phyloP scores from a whole-genome alignment of 1,284 basidiomycete species.

The Irpex sp. region DNA sequence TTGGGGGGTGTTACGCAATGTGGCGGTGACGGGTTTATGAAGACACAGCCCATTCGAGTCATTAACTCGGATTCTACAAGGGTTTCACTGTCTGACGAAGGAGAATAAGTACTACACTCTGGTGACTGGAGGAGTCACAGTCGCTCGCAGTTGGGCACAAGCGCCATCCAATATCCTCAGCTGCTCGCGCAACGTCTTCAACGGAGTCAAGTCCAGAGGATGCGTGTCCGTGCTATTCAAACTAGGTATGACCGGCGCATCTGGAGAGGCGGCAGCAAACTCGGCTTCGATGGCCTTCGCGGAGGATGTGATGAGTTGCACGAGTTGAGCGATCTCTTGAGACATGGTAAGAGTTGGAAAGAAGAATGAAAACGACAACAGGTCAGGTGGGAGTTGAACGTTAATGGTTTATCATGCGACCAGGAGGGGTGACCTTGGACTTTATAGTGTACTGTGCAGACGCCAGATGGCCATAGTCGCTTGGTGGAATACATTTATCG shows the following conservation, averaged over 20 bases:
- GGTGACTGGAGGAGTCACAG: neutral
- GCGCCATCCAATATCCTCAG: neutral
- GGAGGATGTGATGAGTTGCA: neutral
- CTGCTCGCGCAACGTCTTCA: neutral
- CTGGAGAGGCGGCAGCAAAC: neutral
- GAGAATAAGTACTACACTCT: neutral
- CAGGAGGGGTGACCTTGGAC: no score
- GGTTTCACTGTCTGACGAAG: neutral
- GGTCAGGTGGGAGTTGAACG: no score
- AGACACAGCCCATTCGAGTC: neutral
- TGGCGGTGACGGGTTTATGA: neutral
- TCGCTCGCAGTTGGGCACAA: neutral
- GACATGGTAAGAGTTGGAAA: neutral
- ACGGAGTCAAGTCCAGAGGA: neutral
- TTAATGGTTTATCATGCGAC: no score
- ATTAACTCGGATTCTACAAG: neutral
- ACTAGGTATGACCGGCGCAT: neutral
- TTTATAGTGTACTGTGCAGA: no score
- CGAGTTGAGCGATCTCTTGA: neutral
- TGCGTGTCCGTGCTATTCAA: neutral
- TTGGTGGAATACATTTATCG: no score
- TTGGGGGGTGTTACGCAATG: no score
- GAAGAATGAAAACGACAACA: no score
- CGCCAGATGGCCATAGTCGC: no score
- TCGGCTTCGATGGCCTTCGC: neutral